Percentiles rank a stretch among this genome's conserved stretches.
phyloP scores from a whole-genome alignment of 2,329 filamentous ascomycete species.

The Ramularia collo-cygni region DNA sequence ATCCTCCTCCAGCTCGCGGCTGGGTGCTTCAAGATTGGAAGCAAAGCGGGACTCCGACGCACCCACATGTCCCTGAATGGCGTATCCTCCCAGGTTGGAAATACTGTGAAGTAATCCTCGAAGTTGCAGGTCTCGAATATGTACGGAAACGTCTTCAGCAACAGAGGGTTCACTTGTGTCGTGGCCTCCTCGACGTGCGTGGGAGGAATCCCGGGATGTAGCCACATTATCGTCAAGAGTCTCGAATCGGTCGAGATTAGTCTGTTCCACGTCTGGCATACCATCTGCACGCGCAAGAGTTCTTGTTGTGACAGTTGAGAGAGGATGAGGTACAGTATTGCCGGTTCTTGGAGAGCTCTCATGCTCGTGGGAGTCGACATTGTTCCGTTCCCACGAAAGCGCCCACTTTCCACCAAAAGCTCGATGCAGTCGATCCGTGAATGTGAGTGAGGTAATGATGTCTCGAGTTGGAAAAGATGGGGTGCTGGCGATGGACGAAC shows the following conservation, averaged over 20 bases:
- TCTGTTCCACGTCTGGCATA: not conserved
- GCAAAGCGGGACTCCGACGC: not conserved
- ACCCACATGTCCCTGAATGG: not conserved
- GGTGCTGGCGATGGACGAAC: no score
- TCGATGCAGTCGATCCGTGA: no score
- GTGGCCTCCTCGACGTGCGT: not conserved
- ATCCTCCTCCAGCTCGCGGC: conserved; percentile 3
- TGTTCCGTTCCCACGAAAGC: no score
- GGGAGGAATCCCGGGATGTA: not conserved
- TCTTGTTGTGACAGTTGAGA: not conserved
- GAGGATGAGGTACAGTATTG: not conserved
- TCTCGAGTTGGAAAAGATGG: no score
- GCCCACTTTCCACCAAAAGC: no score
- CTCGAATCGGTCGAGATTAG: not conserved
- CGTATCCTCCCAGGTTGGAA: not conserved
- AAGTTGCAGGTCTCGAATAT: not conserved
- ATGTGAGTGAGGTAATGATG: no score
- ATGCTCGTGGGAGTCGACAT: no score
- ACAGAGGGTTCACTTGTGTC: not conserved
- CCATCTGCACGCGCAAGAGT: not conserved
- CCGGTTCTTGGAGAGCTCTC: conserved; percentile 2
- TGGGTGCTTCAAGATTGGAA: not conserved
- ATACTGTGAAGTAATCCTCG: not conserved
- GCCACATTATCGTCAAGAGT: not conserved
- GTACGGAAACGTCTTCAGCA: not conserved